phyloP scores from a whole-genome alignment of 305 asterid genomes.

The Fraxinus velutina region DNA sequence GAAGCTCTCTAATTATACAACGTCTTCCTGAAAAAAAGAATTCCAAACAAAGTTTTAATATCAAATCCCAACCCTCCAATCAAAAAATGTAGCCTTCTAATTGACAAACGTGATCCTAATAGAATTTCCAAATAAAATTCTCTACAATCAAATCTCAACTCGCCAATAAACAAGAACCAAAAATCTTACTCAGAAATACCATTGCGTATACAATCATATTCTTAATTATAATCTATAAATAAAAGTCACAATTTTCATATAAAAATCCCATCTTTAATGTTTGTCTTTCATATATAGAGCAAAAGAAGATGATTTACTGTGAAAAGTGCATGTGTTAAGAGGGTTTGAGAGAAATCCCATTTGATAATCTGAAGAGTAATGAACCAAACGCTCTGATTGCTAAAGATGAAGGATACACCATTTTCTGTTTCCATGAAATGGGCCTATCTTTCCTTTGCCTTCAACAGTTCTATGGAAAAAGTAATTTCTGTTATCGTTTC shows the following conservation, averaged over 20 bases:
- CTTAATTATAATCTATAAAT: neutral
- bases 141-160: neutral
- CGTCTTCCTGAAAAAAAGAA: neutral
- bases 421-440: slow-evolving; percentile 18
- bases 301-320: slow-evolving; percentile 33
- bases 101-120: neutral
- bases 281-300: neutral
- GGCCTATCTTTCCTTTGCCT: neutral
- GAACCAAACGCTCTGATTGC: slow-evolving; percentile 56
- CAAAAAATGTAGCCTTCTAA: neutral
- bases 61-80: neutral
- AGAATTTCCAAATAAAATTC: neutral
- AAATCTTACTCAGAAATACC: neutral
- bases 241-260: slow-evolving; percentile 8
- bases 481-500: neutral
- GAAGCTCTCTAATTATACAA: neutral
- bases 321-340: slow-evolving; percentile 26
- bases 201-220: neutral
- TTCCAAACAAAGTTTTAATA: neutral
- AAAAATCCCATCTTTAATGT: neutral
- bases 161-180: neutral
- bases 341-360: slow-evolving; percentile 62
- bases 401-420: slow-evolving; percentile 42
- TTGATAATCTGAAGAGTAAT: slow-evolving; percentile 53
- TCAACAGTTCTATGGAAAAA: neutral